These are phyloP conservation scores for Phytophthora hibernalis DNA, from an alignment of 352 stramenopile species.

Conservation along the genomic window DNA sequence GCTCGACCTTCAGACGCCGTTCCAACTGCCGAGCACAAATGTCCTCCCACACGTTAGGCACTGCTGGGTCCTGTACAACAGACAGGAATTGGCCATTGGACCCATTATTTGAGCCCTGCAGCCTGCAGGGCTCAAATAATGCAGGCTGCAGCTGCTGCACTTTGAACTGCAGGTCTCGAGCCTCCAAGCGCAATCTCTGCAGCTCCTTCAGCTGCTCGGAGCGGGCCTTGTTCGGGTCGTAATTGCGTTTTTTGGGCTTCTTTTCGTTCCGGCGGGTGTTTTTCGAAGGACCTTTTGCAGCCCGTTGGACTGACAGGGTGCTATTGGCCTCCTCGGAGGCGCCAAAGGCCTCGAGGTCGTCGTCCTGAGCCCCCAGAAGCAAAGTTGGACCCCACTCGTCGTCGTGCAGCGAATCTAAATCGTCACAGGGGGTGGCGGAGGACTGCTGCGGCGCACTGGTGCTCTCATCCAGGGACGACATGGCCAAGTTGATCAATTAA, in stretches of 20 bases:
- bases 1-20: conserved; percentile 24
- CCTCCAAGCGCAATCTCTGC: conserved; percentile 6
- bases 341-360: not conserved
- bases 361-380: conserved; percentile 1
- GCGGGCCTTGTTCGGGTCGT: conserved; percentile 30
- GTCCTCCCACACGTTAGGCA: conserved; percentile 29
- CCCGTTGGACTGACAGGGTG: not conserved
- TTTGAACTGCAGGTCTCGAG: conserved; percentile 1
- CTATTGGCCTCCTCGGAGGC: not conserved
- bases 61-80: not conserved
- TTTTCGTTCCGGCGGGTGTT: not conserved
- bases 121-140: too few relatives aligned
- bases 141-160: conserved; percentile 20
- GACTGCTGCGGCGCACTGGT: not conserved
- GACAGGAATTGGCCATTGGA: not conserved
- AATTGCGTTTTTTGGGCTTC: conserved; percentile 23
- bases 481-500: too few relatives aligned
- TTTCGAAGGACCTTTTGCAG: not conserved
- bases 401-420: not conserved
- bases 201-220: conserved; percentile 13
- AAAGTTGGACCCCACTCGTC: not conserved
- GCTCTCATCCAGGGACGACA: not conserved
- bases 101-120: not conserved
- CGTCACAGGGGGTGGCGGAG: not conserved
- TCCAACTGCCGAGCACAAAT: conserved; percentile 34